Percentiles rank a stretch among this genome's conserved stretches.
phyloP scores from a whole-genome alignment of 1,139 yeast species.

The Candida glucosophila region DNA sequence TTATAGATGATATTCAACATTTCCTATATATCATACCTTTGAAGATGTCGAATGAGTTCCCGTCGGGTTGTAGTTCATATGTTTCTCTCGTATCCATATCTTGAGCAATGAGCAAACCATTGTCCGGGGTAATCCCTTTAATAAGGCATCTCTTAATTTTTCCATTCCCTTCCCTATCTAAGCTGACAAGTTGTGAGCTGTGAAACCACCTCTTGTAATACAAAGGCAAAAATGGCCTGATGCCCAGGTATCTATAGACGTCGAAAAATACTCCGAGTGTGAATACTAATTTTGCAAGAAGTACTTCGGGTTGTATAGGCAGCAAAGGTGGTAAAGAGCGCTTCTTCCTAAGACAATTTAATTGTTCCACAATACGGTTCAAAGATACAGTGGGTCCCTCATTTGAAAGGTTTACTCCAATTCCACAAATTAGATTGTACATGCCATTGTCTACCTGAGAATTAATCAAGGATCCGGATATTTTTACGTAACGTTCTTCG shows the following conservation, averaged over 20 bases:
- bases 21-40: conserved; percentile 80
- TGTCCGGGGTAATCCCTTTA: conserved; percentile 74
- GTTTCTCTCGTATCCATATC: conserved; percentile 53
- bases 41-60: conserved; percentile 93
- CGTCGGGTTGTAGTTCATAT: conserved; percentile 87
- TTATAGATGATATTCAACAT: conserved; percentile 5
- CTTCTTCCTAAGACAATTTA: conserved; percentile 42
- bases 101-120: conserved; percentile 73
- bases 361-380: conserved; percentile 53
- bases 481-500: conserved; percentile 53
- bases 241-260: conserved; percentile 57
- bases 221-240: conserved; percentile 56
- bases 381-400: conserved; percentile 90
- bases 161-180: conserved; percentile 38
- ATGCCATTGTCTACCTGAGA: conserved; percentile 55
- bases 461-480: conserved; percentile 80
- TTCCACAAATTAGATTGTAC: conserved; percentile 67
- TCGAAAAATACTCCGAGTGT: conserved; percentile 55
- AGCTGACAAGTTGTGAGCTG: conserved; percentile 52
- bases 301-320: conserved; percentile 47
- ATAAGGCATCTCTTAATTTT: conserved; percentile 45
- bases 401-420: conserved; percentile 79
- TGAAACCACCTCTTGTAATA: conserved; percentile 90
- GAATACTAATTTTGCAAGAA: conserved; percentile 64
- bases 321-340: conserved; percentile 38